These are phyloP conservation scores for Phaeoacremonium minimum DNA, from an alignment of 2,329 filamentous ascomycete species.

Conservation along the genomic window DNA sequence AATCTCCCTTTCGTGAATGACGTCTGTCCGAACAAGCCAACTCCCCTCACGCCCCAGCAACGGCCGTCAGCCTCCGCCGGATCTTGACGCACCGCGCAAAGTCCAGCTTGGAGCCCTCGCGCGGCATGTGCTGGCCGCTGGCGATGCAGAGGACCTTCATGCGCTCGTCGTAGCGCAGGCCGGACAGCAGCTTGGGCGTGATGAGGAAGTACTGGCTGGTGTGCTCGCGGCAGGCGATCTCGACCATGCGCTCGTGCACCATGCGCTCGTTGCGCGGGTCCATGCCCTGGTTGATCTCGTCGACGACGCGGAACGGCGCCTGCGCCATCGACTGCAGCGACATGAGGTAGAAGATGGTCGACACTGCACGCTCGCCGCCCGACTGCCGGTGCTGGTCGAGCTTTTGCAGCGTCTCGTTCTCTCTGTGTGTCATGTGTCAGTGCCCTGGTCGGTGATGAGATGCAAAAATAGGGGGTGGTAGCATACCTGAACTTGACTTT, in stretches of 20 bases:
- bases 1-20: too few relatives aligned
- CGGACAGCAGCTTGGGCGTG: constrained; percentile 88
- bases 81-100: constrained; percentile 40
- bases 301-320: constrained; percentile 94
- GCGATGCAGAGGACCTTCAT: constrained; percentile 96
- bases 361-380: constrained; percentile 91
- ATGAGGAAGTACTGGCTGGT: constrained; percentile 92
- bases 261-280: constrained; percentile 97
- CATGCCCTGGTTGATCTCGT: constrained; percentile 99
- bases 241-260: constrained; percentile 96
- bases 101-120: constrained; percentile 45
- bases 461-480: not conserved
- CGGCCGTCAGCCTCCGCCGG: constrained; percentile 33
- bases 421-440: constrained; percentile 37
- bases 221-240: constrained; percentile 85
- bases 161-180: constrained; percentile 77
- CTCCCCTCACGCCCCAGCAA: constrained; percentile 14
- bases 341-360: constrained; percentile 99
- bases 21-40: too few relatives aligned
- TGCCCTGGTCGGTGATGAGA: not conserved
- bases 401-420: constrained; percentile 77
- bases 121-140: constrained; percentile 71
- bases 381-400: constrained; percentile 92
- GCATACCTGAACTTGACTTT: constrained; percentile 87
- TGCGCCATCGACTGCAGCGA: constrained; percentile 89